These are phyloP conservation scores for Favolaschia claudopus DNA, from an alignment of 768 basidiomycete species.

Conservation along the genomic window DNA sequence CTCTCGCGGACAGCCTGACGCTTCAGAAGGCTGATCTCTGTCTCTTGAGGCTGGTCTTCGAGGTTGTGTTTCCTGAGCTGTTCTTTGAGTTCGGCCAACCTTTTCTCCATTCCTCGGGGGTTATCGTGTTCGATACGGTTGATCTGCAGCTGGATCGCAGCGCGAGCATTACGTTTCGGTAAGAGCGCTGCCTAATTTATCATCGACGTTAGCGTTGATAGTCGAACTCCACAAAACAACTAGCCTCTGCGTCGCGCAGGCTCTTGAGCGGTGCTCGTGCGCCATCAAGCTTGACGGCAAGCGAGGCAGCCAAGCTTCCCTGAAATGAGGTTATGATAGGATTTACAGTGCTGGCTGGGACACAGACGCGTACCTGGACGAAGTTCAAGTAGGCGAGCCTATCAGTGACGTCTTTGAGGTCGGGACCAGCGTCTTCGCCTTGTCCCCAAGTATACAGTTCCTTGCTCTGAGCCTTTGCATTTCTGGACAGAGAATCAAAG, in stretches of 20 bases:
- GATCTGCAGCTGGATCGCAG: conserved; percentile 66
- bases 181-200: conserved; percentile 47
- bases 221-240: too few species aligned
- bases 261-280: conserved; percentile 75
- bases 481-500: conserved; percentile 69
- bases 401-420: conserved; percentile 86
- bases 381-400: conserved; percentile 85
- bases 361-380: conserved; percentile 45
- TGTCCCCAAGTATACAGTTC: conserved; percentile 90
- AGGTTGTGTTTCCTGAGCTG: conserved; percentile 71
- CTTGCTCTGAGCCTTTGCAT: conserved; percentile 78
- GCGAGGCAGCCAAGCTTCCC: conserved; percentile 67
- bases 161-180: conserved; percentile 70
- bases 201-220: too few species aligned
- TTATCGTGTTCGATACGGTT: conserved; percentile 70
- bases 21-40: conserved; percentile 74
- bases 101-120: conserved; percentile 70
- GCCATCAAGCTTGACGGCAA: conserved; percentile 68
- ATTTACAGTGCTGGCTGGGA: neutral
- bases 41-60: conserved; percentile 72
- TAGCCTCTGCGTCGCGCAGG: conserved; percentile 74
- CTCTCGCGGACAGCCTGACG: conserved; percentile 80
- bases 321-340: neutral
- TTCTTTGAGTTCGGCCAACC: conserved; percentile 71
- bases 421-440: conserved; percentile 63